phyloP scores from a whole-genome alignment of 2,329 filamentous ascomycete species.

The Trichoderma pleuroti region DNA sequence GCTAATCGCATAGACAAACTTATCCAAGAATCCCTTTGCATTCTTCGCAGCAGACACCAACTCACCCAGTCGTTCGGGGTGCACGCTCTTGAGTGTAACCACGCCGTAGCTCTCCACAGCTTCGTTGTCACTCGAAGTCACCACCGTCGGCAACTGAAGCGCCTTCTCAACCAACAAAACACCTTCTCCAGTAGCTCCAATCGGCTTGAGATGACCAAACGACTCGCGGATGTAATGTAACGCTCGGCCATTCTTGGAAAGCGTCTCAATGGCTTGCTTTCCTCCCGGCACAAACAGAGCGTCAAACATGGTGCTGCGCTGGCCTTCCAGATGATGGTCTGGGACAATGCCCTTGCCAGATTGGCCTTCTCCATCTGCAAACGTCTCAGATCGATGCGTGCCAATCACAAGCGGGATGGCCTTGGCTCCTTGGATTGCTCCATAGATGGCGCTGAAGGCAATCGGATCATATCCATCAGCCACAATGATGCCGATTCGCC shows the following conservation, averaged over 20 bases:
- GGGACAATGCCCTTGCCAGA: slow-evolving; percentile 45
- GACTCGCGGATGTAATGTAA: slow-evolving; percentile 76
- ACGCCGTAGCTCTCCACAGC: slow-evolving; percentile 70
- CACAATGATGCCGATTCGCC: slow-evolving; percentile 71
- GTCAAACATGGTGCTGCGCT: slow-evolving; percentile 79
- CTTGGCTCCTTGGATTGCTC: slow-evolving; percentile 56
- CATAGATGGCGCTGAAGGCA: slow-evolving; percentile 63
- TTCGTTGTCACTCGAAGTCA: slow-evolving; percentile 42
- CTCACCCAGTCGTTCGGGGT: slow-evolving; percentile 58
- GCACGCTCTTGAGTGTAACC: slow-evolving; percentile 58
- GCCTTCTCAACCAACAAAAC: slow-evolving; percentile 57
- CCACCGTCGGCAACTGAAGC: slow-evolving; percentile 41
- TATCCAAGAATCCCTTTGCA: slow-evolving; percentile 65
- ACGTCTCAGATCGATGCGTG: slow-evolving; percentile 59
- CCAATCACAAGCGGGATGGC: slow-evolving; percentile 73
- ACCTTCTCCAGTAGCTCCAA: slow-evolving; percentile 71
- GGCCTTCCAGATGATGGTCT: slow-evolving; percentile 76
- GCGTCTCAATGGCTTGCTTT: slow-evolving; percentile 55
- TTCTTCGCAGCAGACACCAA: slow-evolving; percentile 62
- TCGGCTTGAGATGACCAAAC: slow-evolving; percentile 76
- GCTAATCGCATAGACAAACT: slow-evolving; percentile 66
- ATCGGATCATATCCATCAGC: slow-evolving; percentile 71
- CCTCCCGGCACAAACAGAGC: slow-evolving; percentile 75
- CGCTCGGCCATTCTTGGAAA: slow-evolving; percentile 67
- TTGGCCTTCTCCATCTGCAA: slow-evolving; percentile 44